Conservation (phyloP, 257 asterid genomes). For the Hygrophila difformis region DNA sequence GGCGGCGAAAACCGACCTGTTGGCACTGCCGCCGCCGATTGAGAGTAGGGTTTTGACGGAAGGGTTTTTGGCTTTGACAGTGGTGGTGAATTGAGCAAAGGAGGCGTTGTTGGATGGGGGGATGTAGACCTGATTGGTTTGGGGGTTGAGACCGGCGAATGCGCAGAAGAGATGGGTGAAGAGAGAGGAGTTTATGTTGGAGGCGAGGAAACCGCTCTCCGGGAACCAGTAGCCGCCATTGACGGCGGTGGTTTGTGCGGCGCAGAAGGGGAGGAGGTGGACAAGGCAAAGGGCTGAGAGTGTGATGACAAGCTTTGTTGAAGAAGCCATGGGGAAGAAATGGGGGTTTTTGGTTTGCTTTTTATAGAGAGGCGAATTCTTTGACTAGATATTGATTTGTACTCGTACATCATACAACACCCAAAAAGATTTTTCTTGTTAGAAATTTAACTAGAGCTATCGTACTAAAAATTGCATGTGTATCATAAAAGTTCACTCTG, state of each 20-base stretch:
- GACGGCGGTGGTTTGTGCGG: slow-evolving; percentile 26
- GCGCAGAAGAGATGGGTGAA: slow-evolving; percentile 54
- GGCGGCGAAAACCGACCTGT: slow-evolving; percentile 21
- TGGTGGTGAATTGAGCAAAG: slow-evolving; percentile 33
- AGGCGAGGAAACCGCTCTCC: slow-evolving; percentile 24
- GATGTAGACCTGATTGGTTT: slow-evolving; percentile 30
- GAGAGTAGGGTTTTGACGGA: slow-evolving; percentile 33
- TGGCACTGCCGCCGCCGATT: slow-evolving; percentile 43
- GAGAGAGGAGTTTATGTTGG: slow-evolving; percentile 27
- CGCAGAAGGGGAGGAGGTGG: slow-evolving; percentile 14
- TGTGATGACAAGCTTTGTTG: slow-evolving; percentile 4
- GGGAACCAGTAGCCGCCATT: slow-evolving; percentile 46
- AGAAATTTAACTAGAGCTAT: too few species aligned
- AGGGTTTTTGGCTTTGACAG: slow-evolving; percentile 26
- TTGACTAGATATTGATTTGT: too few species aligned
- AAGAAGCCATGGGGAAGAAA: slow-evolving; percentile 25
- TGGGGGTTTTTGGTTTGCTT: neutral
- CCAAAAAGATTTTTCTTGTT: too few species aligned
- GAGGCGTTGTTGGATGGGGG: slow-evolving; percentile 24
- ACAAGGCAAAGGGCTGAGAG: slow-evolving; percentile 10
- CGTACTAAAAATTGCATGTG: too few species aligned
- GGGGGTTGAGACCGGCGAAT: slow-evolving; percentile 26
- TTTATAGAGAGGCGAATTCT: neutral
- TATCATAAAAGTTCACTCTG: too few species aligned
- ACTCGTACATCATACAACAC: too few species aligned